Evolutionary conservation across 2,329 filamentous ascomycete genomes (phyloP).

Genomic region (Endoconidiophora polonica): DNA sequence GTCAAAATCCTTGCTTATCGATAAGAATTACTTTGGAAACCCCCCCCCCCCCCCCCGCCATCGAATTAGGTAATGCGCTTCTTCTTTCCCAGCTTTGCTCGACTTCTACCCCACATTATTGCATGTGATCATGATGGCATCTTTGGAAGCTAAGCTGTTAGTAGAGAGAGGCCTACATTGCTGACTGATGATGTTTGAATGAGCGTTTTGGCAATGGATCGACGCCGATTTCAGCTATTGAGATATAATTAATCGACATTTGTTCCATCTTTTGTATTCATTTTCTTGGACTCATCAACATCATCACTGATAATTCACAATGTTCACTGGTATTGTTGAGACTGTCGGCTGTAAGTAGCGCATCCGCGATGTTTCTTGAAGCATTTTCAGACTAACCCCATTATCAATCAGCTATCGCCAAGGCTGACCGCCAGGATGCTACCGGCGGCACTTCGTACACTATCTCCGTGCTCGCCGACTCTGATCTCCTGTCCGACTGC

Average conservation of each 20-base stretch:
- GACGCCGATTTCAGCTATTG: no score
- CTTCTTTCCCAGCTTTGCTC: no score
- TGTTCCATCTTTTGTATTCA: no score
- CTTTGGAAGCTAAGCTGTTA: not conserved
- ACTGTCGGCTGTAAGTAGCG: conserved; percentile 64
- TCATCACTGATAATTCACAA: conserved; percentile 22
- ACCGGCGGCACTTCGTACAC: conserved; percentile 82
- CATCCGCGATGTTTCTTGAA: not conserved
- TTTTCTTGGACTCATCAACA: no score
- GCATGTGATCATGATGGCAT: no score
- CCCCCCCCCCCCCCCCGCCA: not conserved
- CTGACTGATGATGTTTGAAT: not conserved
- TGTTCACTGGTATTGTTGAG: conserved; percentile 96
- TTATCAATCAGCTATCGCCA: conserved; percentile 50
- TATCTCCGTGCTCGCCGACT: conserved; percentile 50
- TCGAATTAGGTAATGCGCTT: no score
- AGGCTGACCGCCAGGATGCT: conserved; percentile 63
- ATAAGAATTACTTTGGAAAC: no score
- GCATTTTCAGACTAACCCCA: not conserved
- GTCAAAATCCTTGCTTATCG: conserved; percentile 11
- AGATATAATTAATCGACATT: no score
- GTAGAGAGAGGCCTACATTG: not conserved
- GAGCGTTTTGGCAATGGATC: not conserved
- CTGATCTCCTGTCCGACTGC: conserved; percentile 65
- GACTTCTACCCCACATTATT: no score